Evolutionary conservation across 2,329 filamentous ascomycete species (phyloP).

Genomic region (Falciphora oryzae): DNA sequence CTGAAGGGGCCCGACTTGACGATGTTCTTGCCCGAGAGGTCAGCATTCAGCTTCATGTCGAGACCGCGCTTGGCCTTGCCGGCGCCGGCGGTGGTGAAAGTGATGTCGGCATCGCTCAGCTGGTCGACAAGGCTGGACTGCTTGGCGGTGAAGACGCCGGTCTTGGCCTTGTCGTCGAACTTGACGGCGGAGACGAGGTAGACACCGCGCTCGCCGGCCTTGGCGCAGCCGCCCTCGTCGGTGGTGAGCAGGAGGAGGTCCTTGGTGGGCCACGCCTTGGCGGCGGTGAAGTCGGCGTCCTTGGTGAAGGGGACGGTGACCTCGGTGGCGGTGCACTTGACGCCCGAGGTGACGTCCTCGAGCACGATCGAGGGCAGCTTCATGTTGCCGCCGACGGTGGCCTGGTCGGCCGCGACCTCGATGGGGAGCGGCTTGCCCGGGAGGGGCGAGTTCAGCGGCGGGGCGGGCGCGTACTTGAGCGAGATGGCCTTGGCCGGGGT

Average conservation of each 20-base stretch:
- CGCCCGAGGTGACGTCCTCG: neutral
- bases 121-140: neutral
- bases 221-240: slow-evolving; percentile 1
- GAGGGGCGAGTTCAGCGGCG: too few relatives aligned
- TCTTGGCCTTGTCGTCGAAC: neutral
- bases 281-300: slow-evolving; percentile 11
- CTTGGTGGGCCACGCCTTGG: slow-evolving; percentile 4
- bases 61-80: neutral
- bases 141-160: neutral
- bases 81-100: neutral
- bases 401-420: neutral
- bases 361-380: slow-evolving; percentile 4
- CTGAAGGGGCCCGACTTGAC: neutral
- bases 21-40: slow-evolving; percentile 1
- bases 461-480: too few relatives aligned
- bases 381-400: neutral
- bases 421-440: neutral
- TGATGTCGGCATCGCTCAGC: neutral
- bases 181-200: neutral
- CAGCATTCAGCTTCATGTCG: neutral
- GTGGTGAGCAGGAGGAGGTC: neutral
- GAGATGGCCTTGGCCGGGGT: too few relatives aligned
- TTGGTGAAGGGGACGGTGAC: slow-evolving; percentile 23
- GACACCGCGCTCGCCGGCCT: neutral
- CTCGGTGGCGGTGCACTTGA: neutral